Conservation (phyloP, 129 eudicot species). For the Flaveria linearis region DNA sequence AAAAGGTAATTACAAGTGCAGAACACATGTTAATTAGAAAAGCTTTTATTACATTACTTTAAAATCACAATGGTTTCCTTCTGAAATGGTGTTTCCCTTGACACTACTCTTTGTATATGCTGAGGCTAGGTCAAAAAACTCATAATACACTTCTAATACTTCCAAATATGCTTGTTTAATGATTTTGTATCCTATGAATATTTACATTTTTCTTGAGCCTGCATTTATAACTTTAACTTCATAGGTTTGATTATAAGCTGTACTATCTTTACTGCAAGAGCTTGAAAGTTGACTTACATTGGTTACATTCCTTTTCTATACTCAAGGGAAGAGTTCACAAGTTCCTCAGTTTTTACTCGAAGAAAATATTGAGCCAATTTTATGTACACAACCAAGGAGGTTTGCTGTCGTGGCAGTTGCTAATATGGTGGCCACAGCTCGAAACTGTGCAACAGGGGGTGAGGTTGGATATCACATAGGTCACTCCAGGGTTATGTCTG, state of each 20-base stretch:
- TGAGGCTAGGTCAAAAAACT: slow-evolving; percentile 2
- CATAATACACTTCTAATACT: neutral
- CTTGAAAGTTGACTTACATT: slow-evolving; percentile 17
- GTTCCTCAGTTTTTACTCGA: slow-evolving; percentile 89
- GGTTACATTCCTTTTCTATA: slow-evolving; percentile 21
- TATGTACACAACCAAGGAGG: slow-evolving; percentile 95
- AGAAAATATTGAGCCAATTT: slow-evolving; percentile 72
- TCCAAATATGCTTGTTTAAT: neutral
- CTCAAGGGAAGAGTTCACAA: slow-evolving; percentile 88
- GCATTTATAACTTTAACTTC: neutral
- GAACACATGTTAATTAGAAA: neutral
- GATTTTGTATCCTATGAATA: slow-evolving; percentile 10
- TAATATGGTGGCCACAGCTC: slow-evolving; percentile 82
- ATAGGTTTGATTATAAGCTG: neutral
- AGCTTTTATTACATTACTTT: neutral
- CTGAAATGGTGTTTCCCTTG: neutral
- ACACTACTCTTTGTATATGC: slow-evolving; percentile 15
- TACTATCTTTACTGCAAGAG: neutral
- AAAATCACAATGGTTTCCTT: neutral
- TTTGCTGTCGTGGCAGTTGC: slow-evolving; percentile 99
- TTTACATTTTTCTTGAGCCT: slow-evolving; percentile 4
- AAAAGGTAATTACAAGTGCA: neutral
- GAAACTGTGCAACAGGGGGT: slow-evolving; percentile 80
- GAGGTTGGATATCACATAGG: slow-evolving; percentile 99
- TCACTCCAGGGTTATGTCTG: slow-evolving; percentile 73